phyloP scores from a whole-genome alignment of 2,329 filamentous ascomycete genomes.

The Trichoderma brevicompactum region DNA sequence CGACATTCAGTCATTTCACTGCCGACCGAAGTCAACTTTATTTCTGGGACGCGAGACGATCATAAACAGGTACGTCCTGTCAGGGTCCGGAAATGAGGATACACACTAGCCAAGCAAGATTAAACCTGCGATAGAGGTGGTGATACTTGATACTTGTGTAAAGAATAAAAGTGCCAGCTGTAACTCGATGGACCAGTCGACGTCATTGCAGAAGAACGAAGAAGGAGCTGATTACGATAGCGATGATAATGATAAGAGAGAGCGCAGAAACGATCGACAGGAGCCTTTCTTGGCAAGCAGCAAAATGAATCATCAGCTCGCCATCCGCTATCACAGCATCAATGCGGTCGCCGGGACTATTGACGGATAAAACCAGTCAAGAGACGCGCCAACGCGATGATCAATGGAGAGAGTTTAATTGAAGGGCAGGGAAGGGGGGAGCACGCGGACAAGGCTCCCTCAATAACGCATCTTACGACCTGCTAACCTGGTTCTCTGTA shows the following conservation, averaged over 20 bases:
- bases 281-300: constrained; percentile 3
- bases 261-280: constrained; percentile 9
- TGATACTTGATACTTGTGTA: too few species aligned
- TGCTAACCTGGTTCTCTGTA: too few species aligned
- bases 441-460: constrained; percentile 1
- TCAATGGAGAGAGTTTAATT: constrained; percentile 28
- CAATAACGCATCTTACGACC: too few species aligned
- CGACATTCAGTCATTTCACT: neutral
- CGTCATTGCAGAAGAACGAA: neutral
- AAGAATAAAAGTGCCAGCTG: too few species aligned
- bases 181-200: neutral
- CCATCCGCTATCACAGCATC: neutral
- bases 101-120: too few species aligned
- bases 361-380: constrained; percentile 17
- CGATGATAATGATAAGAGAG: neutral
- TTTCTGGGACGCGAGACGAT: neutral
- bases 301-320: constrained; percentile 7
- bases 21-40: neutral
- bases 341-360: constrained; percentile 6
- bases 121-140: too few species aligned
- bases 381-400: constrained; percentile 19
- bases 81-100: neutral
- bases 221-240: too few species aligned
- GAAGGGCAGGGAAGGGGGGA: constrained; percentile 16
- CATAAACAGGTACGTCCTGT: neutral